phyloP scores from a whole-genome alignment of 2,329 filamentous ascomycete species.

The Tolypocladium ophioglossoides region DNA sequence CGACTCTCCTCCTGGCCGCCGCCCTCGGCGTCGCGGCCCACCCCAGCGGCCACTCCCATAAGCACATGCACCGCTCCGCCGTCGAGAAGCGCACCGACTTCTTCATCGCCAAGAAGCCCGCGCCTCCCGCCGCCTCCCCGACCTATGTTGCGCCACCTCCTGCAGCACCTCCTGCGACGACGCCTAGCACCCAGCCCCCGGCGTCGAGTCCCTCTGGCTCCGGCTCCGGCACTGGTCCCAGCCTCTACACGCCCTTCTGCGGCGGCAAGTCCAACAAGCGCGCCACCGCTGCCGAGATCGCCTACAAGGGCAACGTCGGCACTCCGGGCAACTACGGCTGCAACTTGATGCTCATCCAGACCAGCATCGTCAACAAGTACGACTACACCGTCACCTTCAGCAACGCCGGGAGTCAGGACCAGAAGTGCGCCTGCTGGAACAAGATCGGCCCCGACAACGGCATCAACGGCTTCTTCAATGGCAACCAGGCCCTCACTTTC shows the following conservation, averaged over 20 bases:
- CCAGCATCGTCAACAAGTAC: slow-evolving; percentile 26
- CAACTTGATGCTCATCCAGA: slow-evolving; percentile 38
- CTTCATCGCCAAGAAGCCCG: slow-evolving; percentile 23
- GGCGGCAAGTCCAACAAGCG: slow-evolving; percentile 29
- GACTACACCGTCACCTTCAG: slow-evolving; percentile 32
- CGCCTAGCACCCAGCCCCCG: slow-evolving; percentile 4
- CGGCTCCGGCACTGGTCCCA: slow-evolving; percentile 6
- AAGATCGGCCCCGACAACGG: slow-evolving; percentile 36
- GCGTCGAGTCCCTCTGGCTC: slow-evolving; percentile 4
- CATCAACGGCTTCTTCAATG: slow-evolving; percentile 39
- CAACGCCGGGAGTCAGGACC: slow-evolving; percentile 22
- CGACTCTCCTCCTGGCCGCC: slow-evolving; percentile 25
- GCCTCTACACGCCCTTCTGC: slow-evolving; percentile 21
- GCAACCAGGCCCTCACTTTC: slow-evolving; percentile 30
- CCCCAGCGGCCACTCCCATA: slow-evolving; percentile 27
- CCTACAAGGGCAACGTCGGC: slow-evolving; percentile 37
- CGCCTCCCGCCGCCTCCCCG: slow-evolving; percentile 10
- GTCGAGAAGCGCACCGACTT: slow-evolving; percentile 20
- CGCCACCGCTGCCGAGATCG: slow-evolving; percentile 33
- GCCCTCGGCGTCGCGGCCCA: slow-evolving; percentile 30
- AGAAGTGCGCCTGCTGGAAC: slow-evolving; percentile 36
- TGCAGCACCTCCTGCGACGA: slow-evolving; percentile 4
- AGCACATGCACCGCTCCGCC: slow-evolving; percentile 19
- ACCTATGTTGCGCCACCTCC: slow-evolving; percentile 1
- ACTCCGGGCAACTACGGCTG: slow-evolving; percentile 31